These are phyloP conservation scores for Trichoderma polysporum DNA, from an alignment of 2,329 filamentous ascomycete species.

Conservation along the genomic window DNA sequence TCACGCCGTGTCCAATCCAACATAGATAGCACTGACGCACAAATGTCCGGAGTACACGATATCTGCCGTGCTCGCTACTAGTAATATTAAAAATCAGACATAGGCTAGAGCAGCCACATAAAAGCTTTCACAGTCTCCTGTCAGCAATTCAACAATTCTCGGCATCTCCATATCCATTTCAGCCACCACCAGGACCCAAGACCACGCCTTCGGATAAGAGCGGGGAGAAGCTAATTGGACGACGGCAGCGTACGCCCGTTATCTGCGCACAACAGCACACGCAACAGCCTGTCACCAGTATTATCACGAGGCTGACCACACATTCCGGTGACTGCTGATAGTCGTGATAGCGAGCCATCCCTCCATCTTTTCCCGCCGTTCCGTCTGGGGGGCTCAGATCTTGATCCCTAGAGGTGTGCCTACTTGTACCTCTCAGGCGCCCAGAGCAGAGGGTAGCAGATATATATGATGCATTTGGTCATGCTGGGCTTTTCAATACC, in stretches of 20 bases:
- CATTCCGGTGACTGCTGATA: constrained; percentile 1
- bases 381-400: not conserved
- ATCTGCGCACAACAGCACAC: not conserved
- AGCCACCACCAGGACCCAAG: not conserved
- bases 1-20: not conserved
- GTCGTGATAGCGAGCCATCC: not conserved
- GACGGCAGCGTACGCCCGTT: not conserved
- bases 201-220: constrained; percentile 12
- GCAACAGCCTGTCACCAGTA: not conserved
- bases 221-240: constrained; percentile 7
- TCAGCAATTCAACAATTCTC: not conserved
- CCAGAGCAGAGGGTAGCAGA: not conserved
- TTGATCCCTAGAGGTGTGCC: not conserved
- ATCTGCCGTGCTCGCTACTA: not conserved
- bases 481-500: not conserved
- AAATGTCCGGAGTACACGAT: not conserved
- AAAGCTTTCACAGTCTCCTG: not conserved
- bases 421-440: not conserved
- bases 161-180: not conserved
- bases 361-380: not conserved
- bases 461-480: not conserved
- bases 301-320: constrained; percentile 10
- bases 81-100: not conserved
- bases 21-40: constrained; percentile 11
- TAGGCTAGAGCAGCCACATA: not conserved